These are phyloP conservation scores for Hymenoscyphus linearis DNA, from an alignment of 2,329 filamentous ascomycete species.

Conservation along the genomic window DNA sequence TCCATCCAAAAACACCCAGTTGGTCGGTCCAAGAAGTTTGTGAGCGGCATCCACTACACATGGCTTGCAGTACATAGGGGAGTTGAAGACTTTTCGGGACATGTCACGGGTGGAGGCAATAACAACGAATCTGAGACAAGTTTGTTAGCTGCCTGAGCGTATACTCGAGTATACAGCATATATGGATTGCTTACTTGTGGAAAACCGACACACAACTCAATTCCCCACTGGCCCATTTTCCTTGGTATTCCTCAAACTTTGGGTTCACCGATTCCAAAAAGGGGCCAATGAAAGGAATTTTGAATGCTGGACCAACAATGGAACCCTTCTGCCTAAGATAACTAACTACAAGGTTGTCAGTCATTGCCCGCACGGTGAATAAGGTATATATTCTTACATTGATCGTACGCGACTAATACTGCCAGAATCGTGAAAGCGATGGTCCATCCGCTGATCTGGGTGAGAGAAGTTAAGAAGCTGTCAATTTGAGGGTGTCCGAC, in stretches of 20 bases:
- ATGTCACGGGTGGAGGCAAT: constrained; percentile 94
- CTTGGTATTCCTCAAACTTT: constrained; percentile 84
- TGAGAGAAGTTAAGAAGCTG: constrained; percentile 20
- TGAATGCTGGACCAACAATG: constrained; percentile 69
- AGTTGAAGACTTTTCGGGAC: constrained; percentile 95
- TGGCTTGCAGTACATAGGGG: constrained; percentile 84
- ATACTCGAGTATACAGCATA: neutral
- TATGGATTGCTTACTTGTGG: constrained; percentile 71
- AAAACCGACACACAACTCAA: constrained; percentile 98
- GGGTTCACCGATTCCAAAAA: constrained; percentile 90
- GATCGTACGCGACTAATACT: constrained; percentile 76
- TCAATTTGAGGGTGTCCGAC: constrained; percentile 24
- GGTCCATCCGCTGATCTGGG: constrained; percentile 50
- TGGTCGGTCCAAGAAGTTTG: constrained; percentile 85
- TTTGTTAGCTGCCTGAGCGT: neutral
- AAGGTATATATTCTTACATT: constrained; percentile 55
- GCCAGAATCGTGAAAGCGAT: constrained; percentile 66
- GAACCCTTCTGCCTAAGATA: constrained; percentile 71
- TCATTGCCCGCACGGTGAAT: neutral
- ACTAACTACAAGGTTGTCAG: constrained; percentile 48
- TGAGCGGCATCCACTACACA: constrained; percentile 92
- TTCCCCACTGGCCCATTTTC: constrained; percentile 86
- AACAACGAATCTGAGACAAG: constrained; percentile 74
- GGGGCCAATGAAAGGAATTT: constrained; percentile 87
- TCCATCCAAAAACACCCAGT: constrained; percentile 97